These are phyloP conservation scores for Stentor roeselii DNA, from an alignment of 73 alveolate species.

Conservation along the genomic window DNA sequence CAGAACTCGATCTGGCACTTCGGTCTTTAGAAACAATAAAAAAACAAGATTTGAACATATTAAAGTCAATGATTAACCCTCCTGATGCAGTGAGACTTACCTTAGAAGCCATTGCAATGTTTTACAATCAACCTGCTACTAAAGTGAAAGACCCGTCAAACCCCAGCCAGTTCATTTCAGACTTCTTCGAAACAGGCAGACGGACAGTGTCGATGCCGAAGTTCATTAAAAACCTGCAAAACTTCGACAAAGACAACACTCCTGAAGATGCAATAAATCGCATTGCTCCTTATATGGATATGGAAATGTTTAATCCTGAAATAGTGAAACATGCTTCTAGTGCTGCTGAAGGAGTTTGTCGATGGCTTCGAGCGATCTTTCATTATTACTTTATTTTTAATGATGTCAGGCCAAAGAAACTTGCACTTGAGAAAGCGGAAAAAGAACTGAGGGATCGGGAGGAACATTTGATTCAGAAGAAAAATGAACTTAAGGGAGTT, in stretches of 20 bases:
- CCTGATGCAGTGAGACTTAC: slow-evolving; percentile 86
- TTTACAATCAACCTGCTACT: slow-evolving; percentile 61
- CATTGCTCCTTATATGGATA: slow-evolving; percentile 54
- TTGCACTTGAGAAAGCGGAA: slow-evolving; percentile 84
- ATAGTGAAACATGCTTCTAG: slow-evolving; percentile 69
- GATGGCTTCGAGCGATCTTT: slow-evolving; percentile 76
- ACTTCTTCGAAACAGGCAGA: slow-evolving; percentile 82
- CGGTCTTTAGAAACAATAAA: slow-evolving; percentile 79
- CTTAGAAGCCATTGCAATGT: slow-evolving; percentile 79
- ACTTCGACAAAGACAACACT: slow-evolving; percentile 66
- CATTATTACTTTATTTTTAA: slow-evolving; percentile 69
- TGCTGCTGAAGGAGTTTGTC: slow-evolving; percentile 85
- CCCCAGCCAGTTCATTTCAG: slow-evolving; percentile 36
- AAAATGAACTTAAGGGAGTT: slow-evolving; percentile 71
- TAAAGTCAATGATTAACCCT: slow-evolving; percentile 91
- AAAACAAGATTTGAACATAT: slow-evolving; percentile 82
- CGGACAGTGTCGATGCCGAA: slow-evolving; percentile 64
- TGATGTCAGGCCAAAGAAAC: slow-evolving; percentile 90
- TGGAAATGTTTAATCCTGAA: slow-evolving; percentile 66
- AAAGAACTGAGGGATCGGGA: slow-evolving; percentile 61
- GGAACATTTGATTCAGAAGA: slow-evolving; percentile 73
- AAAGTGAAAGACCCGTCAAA: slow-evolving; percentile 60
- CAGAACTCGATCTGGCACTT: slow-evolving; percentile 85
- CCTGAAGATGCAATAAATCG: slow-evolving; percentile 62
- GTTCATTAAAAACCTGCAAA: slow-evolving; percentile 57